Evolutionary conservation across 2,329 filamentous ascomycete species (phyloP), one percentile per base, ranked within the genome.

Genomic region (Aspergillus quadrilineatus): DNA sequence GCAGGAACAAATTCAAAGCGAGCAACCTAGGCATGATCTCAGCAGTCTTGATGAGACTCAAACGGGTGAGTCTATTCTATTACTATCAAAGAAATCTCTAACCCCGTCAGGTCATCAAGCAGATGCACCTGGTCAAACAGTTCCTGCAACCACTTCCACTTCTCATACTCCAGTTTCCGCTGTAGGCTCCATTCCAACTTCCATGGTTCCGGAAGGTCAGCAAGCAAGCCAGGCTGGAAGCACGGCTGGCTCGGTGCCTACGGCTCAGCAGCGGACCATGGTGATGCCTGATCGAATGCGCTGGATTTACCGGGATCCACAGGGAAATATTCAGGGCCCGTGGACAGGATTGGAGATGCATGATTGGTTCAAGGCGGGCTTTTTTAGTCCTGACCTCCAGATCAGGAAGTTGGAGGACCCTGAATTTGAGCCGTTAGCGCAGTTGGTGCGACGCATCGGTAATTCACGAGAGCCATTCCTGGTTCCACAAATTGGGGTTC

Each of bases 271-370:
- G 61, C 87, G 91, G 14, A 92, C 89, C 44, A 97, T 99, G 92
- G 93, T 99, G 4, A 97, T 99, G 94, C 94, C 94, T 2, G 94
- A 99, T 73, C 84, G 95, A 12, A 99, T 99, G 92, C 84, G 93
- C 66, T 99, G 94, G 94, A 93, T 97, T 15, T 99, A 99, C 71
- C 87, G 95, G 51, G 94, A 99, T 70, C 94, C 94, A 4, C 90
- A 96, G 70, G 92, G 92, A 22, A 89, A 90, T 60, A 88, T 91
- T 5, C 94, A 99, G 70, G 94, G 94, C 0, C 94, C 94, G 0
- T 99, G 94, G 76, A 97, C 92, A 39, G 94, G 94, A 1, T 79
- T 99, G 49, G 94, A 99, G 75, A 99, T 99, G 94, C 95, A 99
- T 65, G 95, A 99, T 67, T 99, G 94, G 94, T 99, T 97, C 77